Conservation (phyloP, 169 alveolate species). For the Fabrea salina region DNA sequence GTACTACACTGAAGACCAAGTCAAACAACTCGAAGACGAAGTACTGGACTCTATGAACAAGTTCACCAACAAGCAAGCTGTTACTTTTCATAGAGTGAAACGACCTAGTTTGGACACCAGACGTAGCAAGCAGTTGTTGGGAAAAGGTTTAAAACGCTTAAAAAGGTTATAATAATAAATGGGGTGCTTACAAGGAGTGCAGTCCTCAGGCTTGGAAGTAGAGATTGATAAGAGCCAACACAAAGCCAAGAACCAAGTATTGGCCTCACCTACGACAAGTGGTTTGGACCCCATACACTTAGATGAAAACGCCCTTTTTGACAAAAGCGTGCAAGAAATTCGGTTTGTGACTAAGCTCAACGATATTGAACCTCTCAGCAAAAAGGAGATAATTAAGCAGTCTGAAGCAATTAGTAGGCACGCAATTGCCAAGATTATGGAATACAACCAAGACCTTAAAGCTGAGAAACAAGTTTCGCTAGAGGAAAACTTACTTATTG, state of each 20-base stretch:
- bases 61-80: conserved; percentile 14
- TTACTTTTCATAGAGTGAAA: not conserved
- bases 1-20: not conserved
- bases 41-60: conserved; percentile 24
- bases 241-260: not conserved
- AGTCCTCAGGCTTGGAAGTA: not conserved
- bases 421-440: no score
- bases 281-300: not conserved
- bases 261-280: not conserved
- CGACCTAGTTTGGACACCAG: conserved; percentile 1
- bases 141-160: not conserved
- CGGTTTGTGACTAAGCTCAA: no score
- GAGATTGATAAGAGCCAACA: not conserved
- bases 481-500: no score
- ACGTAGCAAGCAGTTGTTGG: not conserved
- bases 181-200: not conserved
- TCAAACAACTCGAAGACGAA: conserved; percentile 17
- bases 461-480: no score
- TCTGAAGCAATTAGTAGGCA: no score
- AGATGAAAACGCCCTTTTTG: not conserved
- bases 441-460: no score
- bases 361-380: no score
- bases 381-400: no score
- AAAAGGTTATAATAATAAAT: not conserved
- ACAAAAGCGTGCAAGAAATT: not conserved